Evolutionary conservation across 2,329 filamentous ascomycete species (phyloP).

Genomic region (Trichoderma citrinoviride): DNA sequence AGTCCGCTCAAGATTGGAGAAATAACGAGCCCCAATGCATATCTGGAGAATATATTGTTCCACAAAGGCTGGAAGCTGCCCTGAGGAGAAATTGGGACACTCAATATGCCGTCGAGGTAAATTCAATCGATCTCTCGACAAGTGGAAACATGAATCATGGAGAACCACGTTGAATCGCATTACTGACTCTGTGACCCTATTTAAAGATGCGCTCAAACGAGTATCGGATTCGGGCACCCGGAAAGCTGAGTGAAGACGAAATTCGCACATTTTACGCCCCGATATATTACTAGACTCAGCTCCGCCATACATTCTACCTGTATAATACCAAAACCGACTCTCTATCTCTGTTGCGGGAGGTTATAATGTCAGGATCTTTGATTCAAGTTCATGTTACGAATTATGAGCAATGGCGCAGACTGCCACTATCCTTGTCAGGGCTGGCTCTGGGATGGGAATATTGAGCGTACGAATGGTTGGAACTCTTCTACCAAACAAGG

Average conservation of each 20-base stretch:
- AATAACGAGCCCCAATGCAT: background rate
- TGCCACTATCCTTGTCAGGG: too few species aligned
- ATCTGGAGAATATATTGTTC: background rate
- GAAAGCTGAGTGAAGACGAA: background rate
- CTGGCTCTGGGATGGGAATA: too few species aligned
- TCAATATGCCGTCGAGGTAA: background rate
- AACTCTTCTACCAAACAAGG: too few species aligned
- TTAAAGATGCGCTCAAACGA: conserved; percentile 2
- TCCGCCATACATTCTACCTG: background rate
- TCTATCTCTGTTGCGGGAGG: background rate
- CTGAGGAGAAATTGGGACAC: background rate
- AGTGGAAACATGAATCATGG: background rate
- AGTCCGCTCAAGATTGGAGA: background rate
- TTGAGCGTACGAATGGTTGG: too few species aligned
- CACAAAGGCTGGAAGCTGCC: background rate
- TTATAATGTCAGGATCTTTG: too few species aligned
- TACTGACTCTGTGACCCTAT: background rate
- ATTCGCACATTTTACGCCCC: background rate
- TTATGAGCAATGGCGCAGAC: too few species aligned
- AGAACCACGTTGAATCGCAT: too few species aligned
- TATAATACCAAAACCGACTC: background rate
- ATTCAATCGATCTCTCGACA: background rate
- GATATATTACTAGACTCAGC: background rate
- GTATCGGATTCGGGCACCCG: background rate
- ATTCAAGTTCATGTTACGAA: too few species aligned